phyloP scores from a whole-genome alignment of 192 early-diverging fungal genomes.

The Backusella circina region DNA sequence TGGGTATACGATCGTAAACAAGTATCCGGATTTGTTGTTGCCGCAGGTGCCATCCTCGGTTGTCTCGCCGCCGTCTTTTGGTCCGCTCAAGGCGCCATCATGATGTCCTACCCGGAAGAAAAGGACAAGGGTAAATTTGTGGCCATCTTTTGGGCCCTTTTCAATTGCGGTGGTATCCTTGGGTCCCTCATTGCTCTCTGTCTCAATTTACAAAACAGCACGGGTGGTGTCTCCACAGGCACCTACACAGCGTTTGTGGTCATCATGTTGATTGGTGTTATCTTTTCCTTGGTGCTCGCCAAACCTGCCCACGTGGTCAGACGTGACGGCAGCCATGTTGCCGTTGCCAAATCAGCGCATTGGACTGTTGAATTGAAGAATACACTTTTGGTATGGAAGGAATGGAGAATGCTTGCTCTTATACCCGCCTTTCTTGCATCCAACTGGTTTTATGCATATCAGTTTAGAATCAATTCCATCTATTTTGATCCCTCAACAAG shows the following conservation, averaged over 20 bases:
- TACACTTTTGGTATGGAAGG: constrained; percentile 47
- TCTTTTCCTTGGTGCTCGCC: constrained; percentile 49
- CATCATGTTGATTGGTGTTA: constrained; percentile 57
- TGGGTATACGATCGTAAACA: constrained; percentile 49
- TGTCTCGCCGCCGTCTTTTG: constrained; percentile 69
- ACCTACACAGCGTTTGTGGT: constrained; percentile 67
- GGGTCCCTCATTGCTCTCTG: constrained; percentile 73
- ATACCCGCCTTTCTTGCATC: constrained; percentile 68
- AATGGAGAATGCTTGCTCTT: constrained; percentile 63
- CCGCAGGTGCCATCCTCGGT: constrained; percentile 74
- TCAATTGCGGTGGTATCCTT: constrained; percentile 77
- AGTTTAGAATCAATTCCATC: constrained; percentile 60
- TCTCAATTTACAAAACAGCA: constrained; percentile 60
- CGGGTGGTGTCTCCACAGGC: constrained; percentile 55
- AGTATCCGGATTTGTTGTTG: constrained; percentile 57
- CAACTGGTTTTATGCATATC: constrained; percentile 79
- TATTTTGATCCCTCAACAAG: constrained; percentile 69
- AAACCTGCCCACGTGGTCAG: constrained; percentile 55
- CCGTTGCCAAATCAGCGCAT: constrained; percentile 57
- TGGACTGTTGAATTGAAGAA: constrained; percentile 48
- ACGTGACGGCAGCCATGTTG: constrained; percentile 60
- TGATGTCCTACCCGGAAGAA: constrained; percentile 81
- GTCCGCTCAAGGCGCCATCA: constrained; percentile 78
- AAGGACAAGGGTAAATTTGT: constrained; percentile 76
- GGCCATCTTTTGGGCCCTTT: constrained; percentile 85